phyloP scores from a whole-genome alignment of 495 filamentous ascomycete species.

The Xylaria flabelliformis region DNA sequence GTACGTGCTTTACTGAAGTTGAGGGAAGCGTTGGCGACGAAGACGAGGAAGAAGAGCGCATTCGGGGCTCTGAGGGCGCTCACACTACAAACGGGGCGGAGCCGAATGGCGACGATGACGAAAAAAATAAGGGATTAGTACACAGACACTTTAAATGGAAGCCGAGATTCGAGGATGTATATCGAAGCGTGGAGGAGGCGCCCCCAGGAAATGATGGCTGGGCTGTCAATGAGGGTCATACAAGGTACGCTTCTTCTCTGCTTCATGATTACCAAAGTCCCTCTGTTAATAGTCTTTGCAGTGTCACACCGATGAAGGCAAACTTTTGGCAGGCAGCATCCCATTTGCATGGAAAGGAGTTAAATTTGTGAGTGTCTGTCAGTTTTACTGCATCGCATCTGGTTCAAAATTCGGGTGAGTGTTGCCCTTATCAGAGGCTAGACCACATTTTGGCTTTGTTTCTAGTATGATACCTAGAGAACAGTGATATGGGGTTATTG shows the following conservation, averaged over 20 bases:
- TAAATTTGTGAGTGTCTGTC: conserved; percentile 83
- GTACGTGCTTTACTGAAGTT: conserved; percentile 82
- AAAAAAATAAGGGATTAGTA: conserved; percentile 50
- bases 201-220: conserved; percentile 92
- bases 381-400: conserved; percentile 42
- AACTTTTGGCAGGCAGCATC: conserved; percentile 86
- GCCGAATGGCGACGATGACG: conserved; percentile 31
- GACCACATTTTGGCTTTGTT: conserved; percentile 33
- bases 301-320: conserved; percentile 87
- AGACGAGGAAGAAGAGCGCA: conserved; percentile 68
- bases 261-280: not conserved
- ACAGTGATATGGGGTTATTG: not conserved
- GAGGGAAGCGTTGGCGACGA: conserved; percentile 65
- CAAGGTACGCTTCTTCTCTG: conserved; percentile 65
- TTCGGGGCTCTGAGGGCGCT: conserved; percentile 65
- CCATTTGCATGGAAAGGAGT: conserved; percentile 67
- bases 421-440: conserved; percentile 9
- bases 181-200: conserved; percentile 78
- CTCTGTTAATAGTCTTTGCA: conserved; percentile 42
- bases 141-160: conserved; percentile 96
- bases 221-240: conserved; percentile 86
- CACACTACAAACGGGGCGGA: conserved; percentile 8
- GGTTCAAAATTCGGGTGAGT: conserved; percentile 33
- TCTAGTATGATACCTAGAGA: conserved; percentile 30
- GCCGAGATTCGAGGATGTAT: conserved; percentile 84